A percentile compares a stretch with the other conserved stretches of the same genome.
Evolutionary conservation across 148 eudicot species (phyloP).

Genomic region (Persicaria maculosa): DNA sequence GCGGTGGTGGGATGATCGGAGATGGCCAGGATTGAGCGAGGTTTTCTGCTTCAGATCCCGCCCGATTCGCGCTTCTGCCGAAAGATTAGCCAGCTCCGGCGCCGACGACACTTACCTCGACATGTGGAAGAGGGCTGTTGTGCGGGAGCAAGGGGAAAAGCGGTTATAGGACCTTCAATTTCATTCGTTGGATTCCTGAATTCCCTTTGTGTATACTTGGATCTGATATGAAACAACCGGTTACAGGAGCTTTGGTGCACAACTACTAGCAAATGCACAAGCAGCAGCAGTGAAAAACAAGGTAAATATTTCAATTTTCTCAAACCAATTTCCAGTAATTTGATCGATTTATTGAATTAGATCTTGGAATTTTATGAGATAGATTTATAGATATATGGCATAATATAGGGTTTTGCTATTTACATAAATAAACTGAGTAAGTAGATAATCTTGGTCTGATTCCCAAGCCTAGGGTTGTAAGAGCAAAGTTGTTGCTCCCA

Average conservation of each 20-base stretch:
- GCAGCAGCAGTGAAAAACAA: constrained; percentile 25
- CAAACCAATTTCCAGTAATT: neutral
- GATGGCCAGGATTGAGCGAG: too few species aligned
- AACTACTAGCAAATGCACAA: constrained; percentile 45
- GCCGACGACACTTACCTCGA: too few species aligned
- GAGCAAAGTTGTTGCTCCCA: constrained; percentile 2
- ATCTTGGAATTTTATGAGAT: neutral
- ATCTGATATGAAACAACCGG: neutral
- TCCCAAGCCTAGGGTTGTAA: constrained; percentile 10
- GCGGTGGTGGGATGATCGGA: too few species aligned
- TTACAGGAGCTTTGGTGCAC: constrained; percentile 38
- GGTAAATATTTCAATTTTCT: constrained; percentile 10
- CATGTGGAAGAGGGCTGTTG: too few species aligned
- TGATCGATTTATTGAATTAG: neutral
- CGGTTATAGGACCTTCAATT: too few species aligned
- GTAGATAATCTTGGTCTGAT: constrained; percentile 22
- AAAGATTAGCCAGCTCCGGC: too few species aligned
- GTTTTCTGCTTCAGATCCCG: too few species aligned
- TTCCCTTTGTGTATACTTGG: too few species aligned
- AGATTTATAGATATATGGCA: neutral
- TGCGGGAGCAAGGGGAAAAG: too few species aligned
- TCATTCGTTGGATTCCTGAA: too few species aligned
- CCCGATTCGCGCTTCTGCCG: too few species aligned
- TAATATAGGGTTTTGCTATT: neutral
- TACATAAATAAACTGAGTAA: constrained; percentile 32